phyloP scores from a whole-genome alignment of 2,329 filamentous ascomycete species.

The Hysterium pulicare region DNA sequence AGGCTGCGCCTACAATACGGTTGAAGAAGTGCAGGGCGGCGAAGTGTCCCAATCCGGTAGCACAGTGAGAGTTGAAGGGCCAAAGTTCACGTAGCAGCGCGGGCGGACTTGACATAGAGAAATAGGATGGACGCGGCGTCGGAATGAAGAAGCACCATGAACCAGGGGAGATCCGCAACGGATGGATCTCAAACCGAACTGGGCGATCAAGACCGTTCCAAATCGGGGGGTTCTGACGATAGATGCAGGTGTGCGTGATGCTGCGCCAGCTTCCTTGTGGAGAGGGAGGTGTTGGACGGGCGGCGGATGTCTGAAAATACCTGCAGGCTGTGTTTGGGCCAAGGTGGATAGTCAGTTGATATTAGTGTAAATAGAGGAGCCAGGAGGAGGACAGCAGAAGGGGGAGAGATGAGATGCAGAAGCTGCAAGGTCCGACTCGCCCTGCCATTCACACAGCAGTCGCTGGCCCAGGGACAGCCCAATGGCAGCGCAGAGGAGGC shows the following conservation, averaged over 20 bases:
- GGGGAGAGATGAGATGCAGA: slow-evolving; percentile 14
- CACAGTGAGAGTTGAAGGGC: slow-evolving; percentile 27
- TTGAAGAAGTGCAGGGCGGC: slow-evolving; percentile 18
- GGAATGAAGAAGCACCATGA: slow-evolving; percentile 27
- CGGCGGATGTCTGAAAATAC: slow-evolving; percentile 29
- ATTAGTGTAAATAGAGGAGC: slow-evolving; percentile 14
- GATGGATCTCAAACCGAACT: slow-evolving; percentile 23
- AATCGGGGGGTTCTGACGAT: slow-evolving; percentile 28
- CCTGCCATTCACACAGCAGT: slow-evolving; percentile 15
- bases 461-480: slow-evolving; percentile 20
- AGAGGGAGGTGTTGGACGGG: slow-evolving; percentile 11
- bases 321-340: slow-evolving; percentile 38
- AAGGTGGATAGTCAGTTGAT: slow-evolving; percentile 12
- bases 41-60: slow-evolving; percentile 30
- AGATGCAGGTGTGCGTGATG: slow-evolving; percentile 21
- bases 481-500: slow-evolving; percentile 23
- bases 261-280: slow-evolving; percentile 30
- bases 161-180: slow-evolving; percentile 22
- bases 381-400: slow-evolving; percentile 8
- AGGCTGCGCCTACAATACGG: slow-evolving; percentile 22
- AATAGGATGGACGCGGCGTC: slow-evolving; percentile 24
- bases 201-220: slow-evolving; percentile 29
- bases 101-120: slow-evolving; percentile 23
- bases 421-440: slow-evolving; percentile 28
- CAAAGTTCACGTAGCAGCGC: slow-evolving; percentile 27